These are phyloP conservation scores for Fistulinella cinereoalba DNA, from an alignment of 1,284 basidiomycete genomes.

Conservation along the genomic window DNA sequence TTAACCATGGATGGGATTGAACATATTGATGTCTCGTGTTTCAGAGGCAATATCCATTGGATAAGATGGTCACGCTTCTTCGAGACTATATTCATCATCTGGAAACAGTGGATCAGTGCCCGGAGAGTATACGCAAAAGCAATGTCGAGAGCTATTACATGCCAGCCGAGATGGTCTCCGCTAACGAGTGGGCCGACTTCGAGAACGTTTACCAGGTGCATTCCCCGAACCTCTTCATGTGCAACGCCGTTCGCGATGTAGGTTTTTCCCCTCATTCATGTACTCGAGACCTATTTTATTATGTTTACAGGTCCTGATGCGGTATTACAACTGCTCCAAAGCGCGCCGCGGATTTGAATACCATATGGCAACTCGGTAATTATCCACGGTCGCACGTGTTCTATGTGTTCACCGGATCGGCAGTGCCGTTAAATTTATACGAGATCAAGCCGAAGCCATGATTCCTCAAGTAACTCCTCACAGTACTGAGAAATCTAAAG, in stretches of 20 bases:
- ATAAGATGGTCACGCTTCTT: conserved; percentile 58
- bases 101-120: conserved; percentile 42
- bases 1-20: neutral
- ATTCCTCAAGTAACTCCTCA: conserved; percentile 34
- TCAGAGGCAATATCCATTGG: conserved; percentile 33
- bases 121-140: conserved; percentile 32
- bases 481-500: conserved; percentile 35
- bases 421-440: conserved; percentile 82
- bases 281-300: conserved; percentile 3
- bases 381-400: conserved; percentile 6
- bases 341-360: conserved; percentile 80
- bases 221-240: conserved; percentile 81
- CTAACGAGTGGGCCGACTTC: conserved; percentile 79
- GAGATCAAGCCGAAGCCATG: conserved; percentile 67
- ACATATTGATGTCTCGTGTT: conserved; percentile 3
- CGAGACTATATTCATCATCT: conserved; percentile 62
- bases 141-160: conserved; percentile 53
- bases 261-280: conserved; percentile 25
- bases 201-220: conserved; percentile 92
- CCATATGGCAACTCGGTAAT: conserved; percentile 81
- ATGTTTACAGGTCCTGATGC: conserved; percentile 66
- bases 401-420: conserved; percentile 6
- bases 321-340: conserved; percentile 86
- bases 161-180: conserved; percentile 61
- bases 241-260: conserved; percentile 77